Percentiles rank a stretch among this genome's conserved stretches.
Evolutionary conservation across 2,329 filamentous ascomycete genomes (phyloP).

Genomic region (Dothiorella sarmentorum): DNA sequence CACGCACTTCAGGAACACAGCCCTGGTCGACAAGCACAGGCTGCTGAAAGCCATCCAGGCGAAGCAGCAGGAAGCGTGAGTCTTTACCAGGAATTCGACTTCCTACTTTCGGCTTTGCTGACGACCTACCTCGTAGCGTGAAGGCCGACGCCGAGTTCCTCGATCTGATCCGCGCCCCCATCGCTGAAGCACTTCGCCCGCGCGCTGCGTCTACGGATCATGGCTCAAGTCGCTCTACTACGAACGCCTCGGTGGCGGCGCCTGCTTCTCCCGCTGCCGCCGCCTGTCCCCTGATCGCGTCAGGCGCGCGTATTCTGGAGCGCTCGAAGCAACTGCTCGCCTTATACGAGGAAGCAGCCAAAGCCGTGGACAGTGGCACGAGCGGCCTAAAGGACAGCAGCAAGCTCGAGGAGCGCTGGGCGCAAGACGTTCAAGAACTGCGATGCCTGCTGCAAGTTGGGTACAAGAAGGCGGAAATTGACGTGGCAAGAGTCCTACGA

Average conservation of each 20-base stretch:
- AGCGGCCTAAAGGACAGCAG: background rate
- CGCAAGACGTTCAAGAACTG: conserved; percentile 26
- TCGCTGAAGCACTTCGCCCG: background rate
- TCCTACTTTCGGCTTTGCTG: too few species aligned
- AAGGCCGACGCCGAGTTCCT: background rate
- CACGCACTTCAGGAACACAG: background rate
- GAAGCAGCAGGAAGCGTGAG: conserved; percentile 4
- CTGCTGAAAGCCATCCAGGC: background rate
- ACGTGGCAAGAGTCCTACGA: conserved; percentile 29
- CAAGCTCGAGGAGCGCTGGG: conserved; percentile 22
- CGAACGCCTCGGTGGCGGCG: background rate
- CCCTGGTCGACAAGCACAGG: background rate
- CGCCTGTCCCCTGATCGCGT: background rate
- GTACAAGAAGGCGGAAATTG: conserved; percentile 28
- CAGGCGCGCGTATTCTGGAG: background rate
- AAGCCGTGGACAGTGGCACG: background rate
- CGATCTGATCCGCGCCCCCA: background rate
- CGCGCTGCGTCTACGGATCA: background rate
- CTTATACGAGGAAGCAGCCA: background rate
- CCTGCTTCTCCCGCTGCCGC: background rate
- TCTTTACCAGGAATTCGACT: background rate
- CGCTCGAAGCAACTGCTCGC: background rate
- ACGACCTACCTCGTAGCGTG: background rate
- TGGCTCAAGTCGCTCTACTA: too few species aligned
- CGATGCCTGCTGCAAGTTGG: conserved; percentile 27